Conservation (phyloP, 805 yeast species). For the Starmerella bacillaris region DNA sequence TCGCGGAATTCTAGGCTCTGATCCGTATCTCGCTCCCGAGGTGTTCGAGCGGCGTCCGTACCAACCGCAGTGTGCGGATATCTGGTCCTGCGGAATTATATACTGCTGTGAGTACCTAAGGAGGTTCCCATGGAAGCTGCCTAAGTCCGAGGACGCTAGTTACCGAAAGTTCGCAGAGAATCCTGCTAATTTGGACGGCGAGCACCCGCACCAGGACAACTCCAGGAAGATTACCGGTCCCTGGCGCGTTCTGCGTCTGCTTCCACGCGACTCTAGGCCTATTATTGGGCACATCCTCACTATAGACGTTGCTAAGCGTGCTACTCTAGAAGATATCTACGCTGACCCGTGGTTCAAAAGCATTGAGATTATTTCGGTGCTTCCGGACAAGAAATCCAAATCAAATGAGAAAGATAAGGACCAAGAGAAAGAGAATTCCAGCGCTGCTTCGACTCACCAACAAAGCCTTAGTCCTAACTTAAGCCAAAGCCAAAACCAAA, state of each 20-base stretch:
- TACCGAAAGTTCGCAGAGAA: conserved; percentile 39
- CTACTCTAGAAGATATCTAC: conserved; percentile 37
- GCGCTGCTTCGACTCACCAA: too few species aligned
- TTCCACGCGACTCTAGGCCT: conserved; percentile 49
- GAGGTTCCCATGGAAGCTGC: conserved; percentile 91
- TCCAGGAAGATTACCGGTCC: conserved; percentile 40
- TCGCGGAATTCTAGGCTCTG: conserved; percentile 82
- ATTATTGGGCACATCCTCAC: conserved; percentile 49
- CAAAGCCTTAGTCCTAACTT: too few species aligned
- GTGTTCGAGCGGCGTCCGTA: conserved; percentile 42
- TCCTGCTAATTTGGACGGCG: conserved; percentile 17
- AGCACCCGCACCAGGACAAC: conserved; percentile 15
- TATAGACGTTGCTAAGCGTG: conserved; percentile 40
- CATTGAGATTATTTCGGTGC: conserved; percentile 26
- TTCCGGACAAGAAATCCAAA: conserved; percentile 7
- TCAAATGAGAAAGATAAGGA: not conserved
- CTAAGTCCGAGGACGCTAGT: conserved; percentile 58
- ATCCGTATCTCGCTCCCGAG: conserved; percentile 91
- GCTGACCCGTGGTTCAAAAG: conserved; percentile 39
- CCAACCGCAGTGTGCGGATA: conserved; percentile 76
- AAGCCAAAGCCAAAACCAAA: conserved; percentile 1
- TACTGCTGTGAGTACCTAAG: conserved; percentile 77
- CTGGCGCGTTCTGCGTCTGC: conserved; percentile 45
- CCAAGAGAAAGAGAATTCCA: too few species aligned
- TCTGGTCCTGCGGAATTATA: conserved; percentile 87